Evolutionary conservation across 495 filamentous ascomycete species (phyloP).

Genomic region (Aspergillus taichungensis): DNA sequence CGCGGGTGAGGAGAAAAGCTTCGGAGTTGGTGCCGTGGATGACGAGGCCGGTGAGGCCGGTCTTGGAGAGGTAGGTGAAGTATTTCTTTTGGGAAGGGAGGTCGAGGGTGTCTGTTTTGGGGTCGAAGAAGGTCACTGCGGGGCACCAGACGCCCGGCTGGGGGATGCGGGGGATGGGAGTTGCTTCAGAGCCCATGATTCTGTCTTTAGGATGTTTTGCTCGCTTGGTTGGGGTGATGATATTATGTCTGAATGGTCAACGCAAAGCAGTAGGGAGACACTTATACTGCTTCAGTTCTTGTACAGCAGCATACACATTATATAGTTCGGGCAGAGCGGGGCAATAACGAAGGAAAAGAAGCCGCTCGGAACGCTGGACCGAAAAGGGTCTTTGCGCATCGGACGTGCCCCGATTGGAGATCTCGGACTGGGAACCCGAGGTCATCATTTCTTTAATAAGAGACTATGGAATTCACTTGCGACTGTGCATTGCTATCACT

Average conservation of each 20-base stretch:
- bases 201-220: neutral
- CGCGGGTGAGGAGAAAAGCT: slow-evolving; percentile 53
- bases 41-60: slow-evolving; percentile 49
- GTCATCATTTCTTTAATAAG: too few relatives aligned
- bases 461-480: too few relatives aligned
- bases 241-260: too few relatives aligned
- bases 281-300: too few relatives aligned
- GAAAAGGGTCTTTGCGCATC: neutral
- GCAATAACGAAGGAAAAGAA: neutral
- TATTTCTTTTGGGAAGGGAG: slow-evolving; percentile 41
- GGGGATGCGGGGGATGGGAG: slow-evolving; percentile 13
- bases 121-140: slow-evolving; percentile 45
- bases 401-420: too few relatives aligned
- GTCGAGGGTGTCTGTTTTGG: slow-evolving; percentile 41
- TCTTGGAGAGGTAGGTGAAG: slow-evolving; percentile 45
- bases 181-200: slow-evolving; percentile 11
- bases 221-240: too few relatives aligned
- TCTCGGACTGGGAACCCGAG: too few relatives aligned
- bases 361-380: neutral
- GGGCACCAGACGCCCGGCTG: slow-evolving; percentile 30
- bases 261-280: too few relatives aligned
- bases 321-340: neutral
- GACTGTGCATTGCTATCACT: too few relatives aligned
- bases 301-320: neutral
- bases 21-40: slow-evolving; percentile 60